These are phyloP conservation scores for Pisolithus marmoratus DNA, from an alignment of 768 basidiomycete species.

Conservation along the genomic window DNA sequence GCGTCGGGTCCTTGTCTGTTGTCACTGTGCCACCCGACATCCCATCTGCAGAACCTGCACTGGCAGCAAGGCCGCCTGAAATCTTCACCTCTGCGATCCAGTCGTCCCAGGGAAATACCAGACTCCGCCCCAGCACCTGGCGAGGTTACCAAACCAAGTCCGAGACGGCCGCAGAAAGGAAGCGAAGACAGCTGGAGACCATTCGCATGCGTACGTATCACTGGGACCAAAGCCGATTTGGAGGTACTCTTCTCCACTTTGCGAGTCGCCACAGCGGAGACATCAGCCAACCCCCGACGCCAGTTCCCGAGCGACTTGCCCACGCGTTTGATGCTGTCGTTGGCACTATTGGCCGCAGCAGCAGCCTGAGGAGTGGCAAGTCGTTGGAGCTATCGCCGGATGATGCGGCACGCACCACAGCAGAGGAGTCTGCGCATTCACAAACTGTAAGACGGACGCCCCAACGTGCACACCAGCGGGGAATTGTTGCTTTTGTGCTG, in stretches of 20 bases:
- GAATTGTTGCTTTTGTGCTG: slow-evolving; percentile 44
- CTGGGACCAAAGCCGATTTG: slow-evolving; percentile 55
- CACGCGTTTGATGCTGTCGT: slow-evolving; percentile 43
- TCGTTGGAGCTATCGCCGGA: slow-evolving; percentile 9
- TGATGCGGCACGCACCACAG: background rate
- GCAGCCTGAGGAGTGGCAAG: slow-evolving; percentile 4
- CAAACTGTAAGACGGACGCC: slow-evolving; percentile 2
- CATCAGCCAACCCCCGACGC: slow-evolving; percentile 23
- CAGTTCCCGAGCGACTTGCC: slow-evolving; percentile 36
- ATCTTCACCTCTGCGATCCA: slow-evolving; percentile 2
- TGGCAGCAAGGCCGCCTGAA: background rate
- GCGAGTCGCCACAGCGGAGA: slow-evolving; percentile 12
- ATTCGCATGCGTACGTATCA: slow-evolving; percentile 52
- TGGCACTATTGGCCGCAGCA: slow-evolving; percentile 31
- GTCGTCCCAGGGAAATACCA: slow-evolving; percentile 5
- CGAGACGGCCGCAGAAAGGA: slow-evolving; percentile 18
- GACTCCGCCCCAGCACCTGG: slow-evolving; percentile 9
- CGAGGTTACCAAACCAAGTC: slow-evolving; percentile 3
- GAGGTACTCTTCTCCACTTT: slow-evolving; percentile 26
- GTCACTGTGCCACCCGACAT: background rate
- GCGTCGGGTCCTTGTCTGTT: slow-evolving; percentile 1
- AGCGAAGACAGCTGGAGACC: slow-evolving; percentile 40
- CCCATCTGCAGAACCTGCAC: background rate
- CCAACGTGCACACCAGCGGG: slow-evolving; percentile 24
- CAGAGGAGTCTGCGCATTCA: slow-evolving; percentile 1